Conservation (phyloP, 2,329 filamentous ascomycete genomes). For the Scleromitrula shiraiana region DNA sequence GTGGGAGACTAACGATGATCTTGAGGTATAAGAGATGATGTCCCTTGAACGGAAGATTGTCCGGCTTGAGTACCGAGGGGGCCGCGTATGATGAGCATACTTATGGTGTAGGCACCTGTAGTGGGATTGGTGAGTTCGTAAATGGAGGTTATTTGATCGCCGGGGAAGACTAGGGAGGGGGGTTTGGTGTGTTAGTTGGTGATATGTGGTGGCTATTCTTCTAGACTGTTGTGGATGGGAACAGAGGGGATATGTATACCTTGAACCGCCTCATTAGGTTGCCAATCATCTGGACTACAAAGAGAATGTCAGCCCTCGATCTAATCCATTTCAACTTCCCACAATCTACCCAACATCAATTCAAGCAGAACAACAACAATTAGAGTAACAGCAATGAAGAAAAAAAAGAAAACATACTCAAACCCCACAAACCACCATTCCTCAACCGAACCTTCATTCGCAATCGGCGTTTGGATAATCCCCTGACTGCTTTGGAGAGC, state of each 20-base stretch:
- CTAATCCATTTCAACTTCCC: neutral
- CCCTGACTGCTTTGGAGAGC: neutral
- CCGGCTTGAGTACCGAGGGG: neutral
- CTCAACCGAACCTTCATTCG: neutral
- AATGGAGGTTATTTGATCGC: neutral
- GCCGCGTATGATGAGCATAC: neutral
- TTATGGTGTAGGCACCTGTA: neutral
- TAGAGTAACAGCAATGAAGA: no score
- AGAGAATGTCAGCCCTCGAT: no score
- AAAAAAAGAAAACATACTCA: neutral
- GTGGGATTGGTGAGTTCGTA: neutral
- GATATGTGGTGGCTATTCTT: neutral
- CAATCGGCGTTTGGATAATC: neutral
- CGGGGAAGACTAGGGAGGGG: slow-evolving; percentile 2
- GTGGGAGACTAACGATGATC: slow-evolving; percentile 1
- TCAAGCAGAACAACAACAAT: no score
- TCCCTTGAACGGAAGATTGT: neutral
- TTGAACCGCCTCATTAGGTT: neutral
- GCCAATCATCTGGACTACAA: neutral
- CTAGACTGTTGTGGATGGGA: neutral
- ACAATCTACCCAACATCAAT: neutral
- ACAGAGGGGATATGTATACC: neutral
- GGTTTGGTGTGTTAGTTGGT: no score
- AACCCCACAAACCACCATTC: slow-evolving; percentile 5
- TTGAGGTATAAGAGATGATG: neutral